Percentiles rank a stretch among this genome's conserved stretches.
Conservation (phyloP, 805 yeast species). For the Ogataea haglerorum region DNA sequence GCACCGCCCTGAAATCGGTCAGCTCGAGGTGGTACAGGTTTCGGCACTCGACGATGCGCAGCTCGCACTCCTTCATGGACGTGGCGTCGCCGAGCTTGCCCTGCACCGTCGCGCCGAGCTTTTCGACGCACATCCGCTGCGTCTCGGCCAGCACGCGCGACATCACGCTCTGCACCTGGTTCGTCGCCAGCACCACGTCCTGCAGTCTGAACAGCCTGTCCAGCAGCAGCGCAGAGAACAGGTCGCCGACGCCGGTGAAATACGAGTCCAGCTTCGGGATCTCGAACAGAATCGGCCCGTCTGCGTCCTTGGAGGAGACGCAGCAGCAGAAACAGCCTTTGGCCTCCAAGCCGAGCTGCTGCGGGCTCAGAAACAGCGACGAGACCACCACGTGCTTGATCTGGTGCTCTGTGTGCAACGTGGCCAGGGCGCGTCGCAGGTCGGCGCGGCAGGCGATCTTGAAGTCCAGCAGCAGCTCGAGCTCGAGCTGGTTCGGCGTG, state of each 20-base stretch:
- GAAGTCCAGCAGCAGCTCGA: conserved; percentile 54
- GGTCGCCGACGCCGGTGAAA: conserved; percentile 94
- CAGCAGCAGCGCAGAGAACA: conserved; percentile 74
- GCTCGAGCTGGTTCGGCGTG: conserved; percentile 91
- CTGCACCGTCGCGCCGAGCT: conserved; percentile 36
- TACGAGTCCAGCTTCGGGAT: conserved; percentile 70
- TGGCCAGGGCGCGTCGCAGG: conserved; percentile 44
- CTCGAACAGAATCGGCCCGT: conserved; percentile 35
- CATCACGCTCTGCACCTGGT: conserved; percentile 58
- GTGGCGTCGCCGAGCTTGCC: conserved; percentile 55
- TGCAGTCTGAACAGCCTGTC: conserved; percentile 48
- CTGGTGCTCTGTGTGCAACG: conserved; percentile 45
- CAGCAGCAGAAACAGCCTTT: conserved; percentile 39
- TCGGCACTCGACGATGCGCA: conserved; percentile 61
- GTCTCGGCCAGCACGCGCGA: conserved; percentile 48
- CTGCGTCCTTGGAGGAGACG: conserved; percentile 35
- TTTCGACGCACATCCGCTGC: conserved; percentile 35
- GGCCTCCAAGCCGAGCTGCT: conserved; percentile 17
- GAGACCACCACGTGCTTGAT: conserved; percentile 67
- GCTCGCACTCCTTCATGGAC: conserved; percentile 69
- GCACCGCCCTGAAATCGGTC: conserved; percentile 6
- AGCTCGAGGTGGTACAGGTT: conserved; percentile 29
- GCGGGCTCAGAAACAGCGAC: conserved; percentile 38
- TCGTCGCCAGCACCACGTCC: conserved; percentile 37
- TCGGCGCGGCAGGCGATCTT: conserved; percentile 39